phyloP scores from a whole-genome alignment of 805 yeast genomes.

The Lachancea cidri region DNA sequence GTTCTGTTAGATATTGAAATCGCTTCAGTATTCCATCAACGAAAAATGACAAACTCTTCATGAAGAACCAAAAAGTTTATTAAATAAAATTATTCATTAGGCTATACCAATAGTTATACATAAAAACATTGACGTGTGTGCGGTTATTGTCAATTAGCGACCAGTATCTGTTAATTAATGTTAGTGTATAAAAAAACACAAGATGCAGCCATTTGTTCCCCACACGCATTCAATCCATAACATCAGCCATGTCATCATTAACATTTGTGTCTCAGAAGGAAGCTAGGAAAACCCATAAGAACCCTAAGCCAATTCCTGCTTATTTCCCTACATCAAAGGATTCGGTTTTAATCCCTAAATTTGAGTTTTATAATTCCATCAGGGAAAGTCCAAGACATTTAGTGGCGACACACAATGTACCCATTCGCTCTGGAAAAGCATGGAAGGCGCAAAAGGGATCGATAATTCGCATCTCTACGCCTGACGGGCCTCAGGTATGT shows the following conservation, averaged over 20 bases:
- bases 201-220: background rate
- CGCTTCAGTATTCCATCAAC: background rate
- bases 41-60: background rate
- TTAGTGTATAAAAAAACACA: too few relatives aligned
- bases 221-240: too few relatives aligned
- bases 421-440: conserved; percentile 55
- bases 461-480: conserved; percentile 54
- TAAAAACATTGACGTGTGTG: too few relatives aligned
- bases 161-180: too few relatives aligned
- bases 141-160: too few relatives aligned
- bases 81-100: too few relatives aligned
- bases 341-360: conserved; percentile 13
- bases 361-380: conserved; percentile 10
- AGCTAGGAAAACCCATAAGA: conserved; percentile 9
- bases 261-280: conserved; percentile 11
- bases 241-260: conserved; percentile 2
- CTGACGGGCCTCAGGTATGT: conserved; percentile 69
- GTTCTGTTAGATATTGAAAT: too few relatives aligned
- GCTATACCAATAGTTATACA: too few relatives aligned
- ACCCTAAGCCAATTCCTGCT: conserved; percentile 14
- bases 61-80: too few relatives aligned
- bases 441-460: conserved; percentile 59
- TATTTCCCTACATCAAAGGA: conserved; percentile 16
- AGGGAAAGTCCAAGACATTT: conserved; percentile 7
- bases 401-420: conserved; percentile 16